phyloP scores from a whole-genome alignment of 169 alveolate species.

The Plasmodium gaboni region DNA sequence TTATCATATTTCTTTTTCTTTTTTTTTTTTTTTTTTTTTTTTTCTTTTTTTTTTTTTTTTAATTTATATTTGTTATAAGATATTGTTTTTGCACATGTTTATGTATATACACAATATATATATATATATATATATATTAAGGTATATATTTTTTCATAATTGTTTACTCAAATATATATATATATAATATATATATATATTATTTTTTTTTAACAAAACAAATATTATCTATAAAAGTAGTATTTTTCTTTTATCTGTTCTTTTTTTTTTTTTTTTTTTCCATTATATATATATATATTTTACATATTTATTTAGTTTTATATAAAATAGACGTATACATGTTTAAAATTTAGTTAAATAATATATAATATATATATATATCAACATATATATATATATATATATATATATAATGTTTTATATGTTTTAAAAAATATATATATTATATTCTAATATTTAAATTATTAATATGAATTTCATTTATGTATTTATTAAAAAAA shows the following conservation, averaged over 20 bases:
- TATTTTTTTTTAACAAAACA: not conserved
- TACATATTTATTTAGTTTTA: constrained; percentile 23
- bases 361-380: constrained; percentile 20
- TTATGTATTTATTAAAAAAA: constrained; percentile 40
- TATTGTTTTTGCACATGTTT: constrained; percentile 52
- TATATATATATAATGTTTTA: not conserved
- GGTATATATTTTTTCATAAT: not conserved
- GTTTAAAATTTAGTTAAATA: constrained; percentile 32
- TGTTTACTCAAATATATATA: constrained; percentile 11
- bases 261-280: not conserved
- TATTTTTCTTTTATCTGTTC: not conserved
- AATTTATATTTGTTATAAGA: constrained; percentile 72
- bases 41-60: constrained; percentile 20
- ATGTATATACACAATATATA: not conserved
- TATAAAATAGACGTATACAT: constrained; percentile 23
- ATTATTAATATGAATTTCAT: constrained; percentile 53
- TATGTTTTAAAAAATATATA: not conserved
- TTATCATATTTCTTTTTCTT: not conserved
- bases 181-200: not conserved
- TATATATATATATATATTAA: not conserved
- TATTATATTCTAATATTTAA: constrained; percentile 17
- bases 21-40: too few relatives aligned
- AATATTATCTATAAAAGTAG: not conserved
- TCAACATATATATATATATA: constrained; percentile 6
- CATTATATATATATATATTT: constrained; percentile 3